Percentiles rank a stretch among this genome's conserved stretches.
These are phyloP conservation scores for Nematocida sp. DNA, from an alignment of 371 early-diverging fungal genomes.

Conservation along the genomic window DNA sequence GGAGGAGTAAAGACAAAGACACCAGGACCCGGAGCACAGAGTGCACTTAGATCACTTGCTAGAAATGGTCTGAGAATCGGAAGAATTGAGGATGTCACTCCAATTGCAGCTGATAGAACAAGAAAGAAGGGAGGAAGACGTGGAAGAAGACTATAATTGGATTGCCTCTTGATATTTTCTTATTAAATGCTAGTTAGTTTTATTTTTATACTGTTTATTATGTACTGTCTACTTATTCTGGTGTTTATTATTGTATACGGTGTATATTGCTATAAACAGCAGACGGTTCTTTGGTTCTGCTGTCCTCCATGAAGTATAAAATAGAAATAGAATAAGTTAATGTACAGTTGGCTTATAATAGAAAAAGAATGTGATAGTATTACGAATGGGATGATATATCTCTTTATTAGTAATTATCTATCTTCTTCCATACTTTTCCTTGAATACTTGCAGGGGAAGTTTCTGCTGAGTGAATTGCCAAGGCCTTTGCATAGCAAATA, in stretches of 20 bases:
- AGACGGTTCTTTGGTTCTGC: too few species aligned
- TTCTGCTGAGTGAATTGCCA: conserved; percentile 29
- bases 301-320: too few species aligned
- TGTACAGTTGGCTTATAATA: too few species aligned
- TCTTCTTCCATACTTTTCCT: conserved; percentile 48
- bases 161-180: neutral
- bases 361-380: too few species aligned
- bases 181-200: conserved; percentile 1
- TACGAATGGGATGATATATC: neutral
- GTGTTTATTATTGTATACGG: too few species aligned
- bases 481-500: conserved; percentile 27
- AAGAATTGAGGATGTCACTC: conserved; percentile 97
- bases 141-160: conserved; percentile 95
- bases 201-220: neutral
- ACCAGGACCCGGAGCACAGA: conserved; percentile 98
- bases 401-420: conserved; percentile 21
- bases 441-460: conserved; percentile 46
- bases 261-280: too few species aligned
- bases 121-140: conserved; percentile 99
- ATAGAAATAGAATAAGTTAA: too few species aligned
- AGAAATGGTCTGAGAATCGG: conserved; percentile 96
- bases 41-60: conserved; percentile 96
- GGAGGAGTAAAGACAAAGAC: conserved; percentile 98
- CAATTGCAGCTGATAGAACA: conserved; percentile 95
- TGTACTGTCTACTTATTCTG: too few species aligned